Conservation (phyloP, 202 grass and related monocot species). For the Musa balbisiana region DNA sequence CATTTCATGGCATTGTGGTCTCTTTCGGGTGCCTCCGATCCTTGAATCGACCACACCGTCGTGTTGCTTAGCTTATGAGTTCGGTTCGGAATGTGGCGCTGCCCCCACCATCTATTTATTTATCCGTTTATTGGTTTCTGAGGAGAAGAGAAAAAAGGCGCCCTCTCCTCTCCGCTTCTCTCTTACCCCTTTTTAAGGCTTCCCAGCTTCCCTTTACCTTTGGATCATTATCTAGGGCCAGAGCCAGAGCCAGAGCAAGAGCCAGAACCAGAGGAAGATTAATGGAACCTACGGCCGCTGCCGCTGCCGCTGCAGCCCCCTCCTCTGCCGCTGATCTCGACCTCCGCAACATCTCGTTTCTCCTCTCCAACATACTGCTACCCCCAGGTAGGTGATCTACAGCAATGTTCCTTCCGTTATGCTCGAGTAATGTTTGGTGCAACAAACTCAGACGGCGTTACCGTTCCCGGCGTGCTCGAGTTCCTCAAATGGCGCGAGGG, state of each 20-base stretch:
- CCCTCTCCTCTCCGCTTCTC: background rate
- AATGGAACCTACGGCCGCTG: background rate
- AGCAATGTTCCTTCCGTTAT: background rate
- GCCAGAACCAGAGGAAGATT: too few species aligned
- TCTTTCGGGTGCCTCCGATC: too few species aligned
- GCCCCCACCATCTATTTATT: background rate
- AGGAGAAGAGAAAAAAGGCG: background rate
- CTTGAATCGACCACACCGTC: too few species aligned
- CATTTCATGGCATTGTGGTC: too few species aligned
- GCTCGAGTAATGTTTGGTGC: background rate
- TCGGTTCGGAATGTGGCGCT: too few species aligned
- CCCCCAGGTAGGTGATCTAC: background rate
- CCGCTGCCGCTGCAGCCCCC: background rate
- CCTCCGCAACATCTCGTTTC: background rate
- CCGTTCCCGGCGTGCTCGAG: conserved; percentile 2
- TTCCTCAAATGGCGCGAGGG: background rate
- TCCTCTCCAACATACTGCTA: background rate
- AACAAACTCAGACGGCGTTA: background rate
- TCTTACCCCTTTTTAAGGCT: background rate
- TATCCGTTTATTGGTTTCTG: background rate
- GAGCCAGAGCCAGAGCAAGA: too few species aligned
- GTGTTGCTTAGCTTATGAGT: too few species aligned
- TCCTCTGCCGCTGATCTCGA: background rate
- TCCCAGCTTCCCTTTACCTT: background rate
- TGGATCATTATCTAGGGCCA: background rate